Percentiles rank a stretch among this genome's conserved stretches.
Conservation (phyloP, 345 rosid genomes). For the Conringia planisiliqua region DNA sequence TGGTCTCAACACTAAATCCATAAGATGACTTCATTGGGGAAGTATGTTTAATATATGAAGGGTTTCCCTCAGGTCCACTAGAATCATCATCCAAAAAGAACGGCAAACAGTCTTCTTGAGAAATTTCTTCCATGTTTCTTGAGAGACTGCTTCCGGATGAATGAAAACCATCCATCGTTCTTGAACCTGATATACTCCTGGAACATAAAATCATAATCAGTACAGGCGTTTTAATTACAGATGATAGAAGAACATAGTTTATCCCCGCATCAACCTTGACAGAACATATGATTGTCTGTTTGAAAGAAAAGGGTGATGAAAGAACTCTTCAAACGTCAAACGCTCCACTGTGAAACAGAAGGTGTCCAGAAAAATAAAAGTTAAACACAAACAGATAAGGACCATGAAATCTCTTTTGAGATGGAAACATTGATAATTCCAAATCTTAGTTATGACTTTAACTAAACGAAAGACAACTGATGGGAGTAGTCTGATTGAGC, state of each 20-base stretch:
- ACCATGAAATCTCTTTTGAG: background rate
- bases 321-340: constrained; percentile 89
- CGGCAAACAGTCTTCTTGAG: constrained; percentile 80
- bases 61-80: constrained; percentile 75
- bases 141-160: constrained; percentile 46
- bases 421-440: background rate
- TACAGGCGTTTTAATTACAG: constrained; percentile 12
- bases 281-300: constrained; percentile 44
- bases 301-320: constrained; percentile 81
- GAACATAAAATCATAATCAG: constrained; percentile 24
- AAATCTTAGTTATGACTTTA: background rate
- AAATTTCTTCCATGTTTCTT: constrained; percentile 52
- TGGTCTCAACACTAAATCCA: constrained; percentile 52
- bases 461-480: background rate
- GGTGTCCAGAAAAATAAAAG: background rate
- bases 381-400: constrained; percentile 7
- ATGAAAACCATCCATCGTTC: constrained; percentile 44
- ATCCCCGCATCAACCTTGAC: constrained; percentile 45
- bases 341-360: constrained; percentile 69
- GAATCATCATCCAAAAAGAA: constrained; percentile 85
- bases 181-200: constrained; percentile 51
- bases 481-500: background rate
- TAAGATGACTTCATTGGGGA: constrained; percentile 48
- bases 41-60: constrained; percentile 49
- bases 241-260: background rate